phyloP scores from a whole-genome alignment of 441 rosid genomes.

The Gossypium gossypioides region DNA sequence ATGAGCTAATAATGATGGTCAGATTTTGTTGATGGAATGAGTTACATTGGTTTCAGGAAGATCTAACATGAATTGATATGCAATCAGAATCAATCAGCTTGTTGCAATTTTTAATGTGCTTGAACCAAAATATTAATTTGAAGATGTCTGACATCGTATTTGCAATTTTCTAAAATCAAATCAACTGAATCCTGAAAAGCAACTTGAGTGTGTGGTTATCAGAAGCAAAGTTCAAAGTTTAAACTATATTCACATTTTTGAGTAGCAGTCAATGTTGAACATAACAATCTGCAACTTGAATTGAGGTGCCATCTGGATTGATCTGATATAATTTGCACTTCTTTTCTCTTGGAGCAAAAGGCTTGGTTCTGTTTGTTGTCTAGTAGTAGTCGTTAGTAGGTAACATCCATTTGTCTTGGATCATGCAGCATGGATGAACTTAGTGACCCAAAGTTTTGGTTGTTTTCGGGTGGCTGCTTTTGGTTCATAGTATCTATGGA shows the following conservation, averaged over 20 bases:
- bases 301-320: background rate
- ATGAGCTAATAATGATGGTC: background rate
- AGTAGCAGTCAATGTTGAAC: background rate
- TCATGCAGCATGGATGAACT: background rate
- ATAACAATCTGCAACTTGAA: background rate
- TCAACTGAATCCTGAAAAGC: background rate
- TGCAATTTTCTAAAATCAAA: background rate
- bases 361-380: background rate
- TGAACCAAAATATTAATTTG: background rate
- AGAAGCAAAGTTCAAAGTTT: background rate
- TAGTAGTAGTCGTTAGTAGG: background rate
- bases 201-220: background rate
- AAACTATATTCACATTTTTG: background rate
- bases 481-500: background rate
- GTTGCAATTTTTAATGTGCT: background rate
- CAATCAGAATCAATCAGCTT: background rate
- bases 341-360: background rate
- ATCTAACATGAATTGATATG: background rate
- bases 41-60: background rate
- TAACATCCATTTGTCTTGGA: background rate
- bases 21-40: background rate
- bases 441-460: background rate
- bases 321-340: background rate
- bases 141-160: background rate
- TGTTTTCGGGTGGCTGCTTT: background rate